Evolutionary conservation across 2,329 filamentous ascomycete genomes (phyloP), one percentile per base, ranked within the genome.

Genomic region (Emmonsiellopsis sp.): DNA sequence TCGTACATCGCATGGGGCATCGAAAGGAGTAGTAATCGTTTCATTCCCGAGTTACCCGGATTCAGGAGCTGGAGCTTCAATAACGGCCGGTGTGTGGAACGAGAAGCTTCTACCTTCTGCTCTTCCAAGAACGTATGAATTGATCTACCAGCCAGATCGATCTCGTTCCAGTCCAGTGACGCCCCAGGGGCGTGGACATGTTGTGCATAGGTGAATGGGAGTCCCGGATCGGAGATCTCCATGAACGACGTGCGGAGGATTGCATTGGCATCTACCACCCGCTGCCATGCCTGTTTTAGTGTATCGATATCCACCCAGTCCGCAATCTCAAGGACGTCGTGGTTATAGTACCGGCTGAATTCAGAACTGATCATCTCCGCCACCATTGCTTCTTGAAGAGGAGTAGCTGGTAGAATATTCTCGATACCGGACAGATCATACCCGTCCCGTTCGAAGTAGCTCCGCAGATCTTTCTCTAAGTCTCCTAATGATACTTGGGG

Each of bases 1-100:
- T 96, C 91, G 59, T 96, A 96, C 16, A 95, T 76, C 1, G 90
- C 89, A 68, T 96, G 91, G 0, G 90, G 80, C 40, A 95, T 83
- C 0, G 89, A 91, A 1, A 96, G 66, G 4, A 81, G 54, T n/a
- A 82, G 61, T 54, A 77, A 78, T 2, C 52, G 64, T 40, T 49
- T 41, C 2, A 3, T n/a, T 3, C 35, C 47, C 13, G 69, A 64
- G 5, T 57, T 50, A 0, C 62, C 53, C 16, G 69, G 63, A 13
- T 65, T 57, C 16, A 75, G 59, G 3, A 76, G 50, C 2, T 67
- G 69, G 11, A 81, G 52, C 13, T 67, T 11, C 55, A 60, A 2
- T 56, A 69, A 1, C 67, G 64, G 5, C 8, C 35, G 20, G 55
- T 62, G 2, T 68, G 69, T 51, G 13, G 52, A 30, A 34, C 26